A percentile compares a stretch with the other conserved stretches of the same genome.
phyloP scores from a whole-genome alignment of 768 basidiomycete species.

The Panaeolus cyanescens region DNA sequence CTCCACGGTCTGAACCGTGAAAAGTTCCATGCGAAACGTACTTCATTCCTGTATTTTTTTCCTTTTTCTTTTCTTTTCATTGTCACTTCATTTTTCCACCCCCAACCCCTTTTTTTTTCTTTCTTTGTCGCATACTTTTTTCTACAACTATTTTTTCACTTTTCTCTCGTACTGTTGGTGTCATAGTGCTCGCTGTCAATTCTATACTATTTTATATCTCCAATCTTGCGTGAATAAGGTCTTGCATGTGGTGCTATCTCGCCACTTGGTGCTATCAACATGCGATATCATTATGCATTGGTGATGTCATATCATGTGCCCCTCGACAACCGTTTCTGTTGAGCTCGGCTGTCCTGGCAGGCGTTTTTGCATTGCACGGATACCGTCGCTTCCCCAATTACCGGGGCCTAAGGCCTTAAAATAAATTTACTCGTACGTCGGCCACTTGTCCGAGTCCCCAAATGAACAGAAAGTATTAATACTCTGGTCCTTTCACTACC shows the following conservation, averaged over 20 bases:
- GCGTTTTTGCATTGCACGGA: neutral
- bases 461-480: neutral
- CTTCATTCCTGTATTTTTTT: slow-evolving; percentile 5
- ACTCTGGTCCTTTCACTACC: neutral
- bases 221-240: too few species aligned
- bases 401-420: neutral
- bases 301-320: neutral
- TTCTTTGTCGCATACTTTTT: neutral
- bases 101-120: neutral
- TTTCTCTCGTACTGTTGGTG: slow-evolving; percentile 4
- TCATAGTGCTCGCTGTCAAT: slow-evolving; percentile 5
- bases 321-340: neutral
- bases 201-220: slow-evolving; percentile 3
- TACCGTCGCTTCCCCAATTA: neutral
- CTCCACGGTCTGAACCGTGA: too few species aligned
- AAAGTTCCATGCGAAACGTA: too few species aligned
- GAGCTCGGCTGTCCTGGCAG: neutral
- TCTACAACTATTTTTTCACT: slow-evolving; percentile 3
- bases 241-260: too few species aligned
- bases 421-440: neutral
- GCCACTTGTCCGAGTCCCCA: neutral
- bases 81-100: neutral
- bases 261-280: neutral
- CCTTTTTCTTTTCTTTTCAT: slow-evolving; percentile 1
- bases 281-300: too few species aligned